Evolutionary conservation across 1,284 basidiomycete genomes (phyloP), one percentile per base, ranked within the genome.

Genomic region (Ceratobasidium sp.): DNA sequence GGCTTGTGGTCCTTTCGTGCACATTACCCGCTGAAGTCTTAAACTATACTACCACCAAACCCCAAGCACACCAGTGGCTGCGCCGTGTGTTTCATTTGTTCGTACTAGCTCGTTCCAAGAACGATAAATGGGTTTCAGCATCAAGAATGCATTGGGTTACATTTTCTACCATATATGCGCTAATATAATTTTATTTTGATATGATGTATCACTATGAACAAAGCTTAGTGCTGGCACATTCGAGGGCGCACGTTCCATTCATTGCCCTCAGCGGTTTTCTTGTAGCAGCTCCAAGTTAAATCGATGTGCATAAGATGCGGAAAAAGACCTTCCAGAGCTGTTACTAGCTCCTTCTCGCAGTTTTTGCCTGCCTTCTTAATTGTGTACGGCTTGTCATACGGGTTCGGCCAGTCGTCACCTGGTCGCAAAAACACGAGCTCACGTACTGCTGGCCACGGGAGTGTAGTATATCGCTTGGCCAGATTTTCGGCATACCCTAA

Each of bases 381-480:
- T 33, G 3, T 2, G 42, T 68, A 68, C 15, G 66, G 66, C 44
- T 68, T 28, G n/a, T 7, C 7, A 52, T 33, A 68, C 7, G 23
- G 48, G 17, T 46, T 52, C 13, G 66, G 66, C 66, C 66, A 68
- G 26, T 50, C 20, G 28, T 68, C 66, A 13, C 42, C 66, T 2
- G 15, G 17, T 26, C 66, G 38, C 28, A 68, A 38, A 28, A 68
- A 68, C 13, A 68, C 48, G 9, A 68, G 42, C n/a, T 68, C 66
- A 7, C 12, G 28, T 15, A 68, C 66, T 33, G 66, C 9, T n/a
- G 66, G 66, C 28, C 38, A 68, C 15, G 17, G n/a, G 9, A 23
- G 23, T 17, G 26, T 20, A 17, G 20, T 20, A 68, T 68, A 38
- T 28, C 15, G 44, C 44, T 50, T 15, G 10, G 33, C 13, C 9